These are phyloP conservation scores for Mrakia gelida DNA, from an alignment of 768 basidiomycete species.

Conservation along the genomic window DNA sequence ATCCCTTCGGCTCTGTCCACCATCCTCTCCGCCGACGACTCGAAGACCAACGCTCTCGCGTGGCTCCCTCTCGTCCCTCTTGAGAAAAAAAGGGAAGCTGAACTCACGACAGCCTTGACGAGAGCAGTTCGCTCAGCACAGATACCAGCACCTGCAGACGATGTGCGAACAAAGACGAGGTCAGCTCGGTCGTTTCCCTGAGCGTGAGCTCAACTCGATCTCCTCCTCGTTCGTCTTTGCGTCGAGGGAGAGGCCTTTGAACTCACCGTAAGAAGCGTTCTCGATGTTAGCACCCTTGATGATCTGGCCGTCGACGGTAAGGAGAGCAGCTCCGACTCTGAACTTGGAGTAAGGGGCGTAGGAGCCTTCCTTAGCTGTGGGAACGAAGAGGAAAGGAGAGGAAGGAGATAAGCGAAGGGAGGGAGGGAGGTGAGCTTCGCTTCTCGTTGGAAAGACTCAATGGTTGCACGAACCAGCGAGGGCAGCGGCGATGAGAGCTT, in stretches of 20 bases:
- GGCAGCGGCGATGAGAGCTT: constrained; percentile 25
- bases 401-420: too few relatives aligned
- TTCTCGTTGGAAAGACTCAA: too few relatives aligned
- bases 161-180: not conserved
- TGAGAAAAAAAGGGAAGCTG: not conserved
- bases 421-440: not conserved
- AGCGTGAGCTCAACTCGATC: not conserved
- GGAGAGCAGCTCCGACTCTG: constrained; percentile 76
- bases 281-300: constrained; percentile 88
- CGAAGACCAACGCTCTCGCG: not conserved
- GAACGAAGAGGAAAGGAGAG: not conserved
- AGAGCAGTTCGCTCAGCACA: constrained; percentile 94
- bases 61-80: not conserved
- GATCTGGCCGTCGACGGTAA: constrained; percentile 58
- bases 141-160: constrained; percentile 67
- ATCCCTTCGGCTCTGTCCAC: not conserved
- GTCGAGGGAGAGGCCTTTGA: not conserved
- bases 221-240: not conserved
- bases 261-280: constrained; percentile 81
- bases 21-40: not conserved
- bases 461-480: constrained; percentile 19
- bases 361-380: constrained; percentile 53
- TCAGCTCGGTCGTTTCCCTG: not conserved
- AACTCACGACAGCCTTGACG: constrained; percentile 83
- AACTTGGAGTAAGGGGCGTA: constrained; percentile 89